Base-by-base conservation (phyloP, 768 basidiomycete genomes). In the Dacryopinax spathularia region DNA sequence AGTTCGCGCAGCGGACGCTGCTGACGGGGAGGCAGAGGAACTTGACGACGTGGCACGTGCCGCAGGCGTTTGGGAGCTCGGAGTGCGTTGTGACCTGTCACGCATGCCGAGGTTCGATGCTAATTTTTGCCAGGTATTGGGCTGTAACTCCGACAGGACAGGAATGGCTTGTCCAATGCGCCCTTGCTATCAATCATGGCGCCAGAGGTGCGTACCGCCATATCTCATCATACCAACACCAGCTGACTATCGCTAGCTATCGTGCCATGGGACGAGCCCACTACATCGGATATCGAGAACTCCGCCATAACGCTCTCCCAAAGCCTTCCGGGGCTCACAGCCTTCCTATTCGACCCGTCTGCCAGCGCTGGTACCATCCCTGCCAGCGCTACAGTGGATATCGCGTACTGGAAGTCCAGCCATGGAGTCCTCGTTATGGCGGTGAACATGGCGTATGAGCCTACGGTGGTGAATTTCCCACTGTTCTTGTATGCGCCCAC, bases 1-100 rank as follows among this genome's bases (percentile, higher is more conserved):
- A 84, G 64, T 89, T 85, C 73, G 74, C 73, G 59, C 74, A 83
- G 60, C 77, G 87, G 22, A 68, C 85, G 16, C 79, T 82, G 65
- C 76, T 81, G 59, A 80, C 85, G 66, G 86, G 85, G 1, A 86
- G 86, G 83, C 83, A 84, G 66, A 75, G 81, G 12, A 81, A 79
- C 4, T 84, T 87, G 70, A 80, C 85, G 1, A 78, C 89, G 0
- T 90, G 88, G 89, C 83, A 84, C 1, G 88, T 90, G 1, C 86
- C 88, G 0, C 89, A 91, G 72, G 88, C 80, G 0, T 91, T 91
- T 69, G 86, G 87, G 29, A 80, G 79, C 63, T 70, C 68, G 5
- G 66, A 72, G 75, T 77, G 16, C 66, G 72, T 72, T 2, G 34
- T 63, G 16, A 29, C 27, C 61, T 39, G 31, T 35, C 0, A 7